Percentiles rank a stretch among this genome's conserved stretches.
These are phyloP conservation scores for Hypericum androsaemum DNA, from an alignment of 345 rosid species.

Conservation along the genomic window DNA sequence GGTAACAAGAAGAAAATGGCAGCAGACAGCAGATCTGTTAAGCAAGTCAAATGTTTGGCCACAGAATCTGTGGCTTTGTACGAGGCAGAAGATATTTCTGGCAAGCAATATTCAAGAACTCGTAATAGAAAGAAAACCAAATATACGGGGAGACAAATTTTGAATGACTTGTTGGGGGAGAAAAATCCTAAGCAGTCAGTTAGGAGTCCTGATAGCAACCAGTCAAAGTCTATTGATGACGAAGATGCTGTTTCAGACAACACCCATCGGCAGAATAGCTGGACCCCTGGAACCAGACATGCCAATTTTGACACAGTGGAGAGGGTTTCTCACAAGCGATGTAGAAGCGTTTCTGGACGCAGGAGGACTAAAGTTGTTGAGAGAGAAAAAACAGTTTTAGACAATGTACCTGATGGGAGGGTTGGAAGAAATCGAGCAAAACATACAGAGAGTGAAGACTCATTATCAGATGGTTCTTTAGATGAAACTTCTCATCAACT, in stretches of 20 bases:
- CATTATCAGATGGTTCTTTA: constrained; percentile 18
- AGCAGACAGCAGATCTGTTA: constrained; percentile 29
- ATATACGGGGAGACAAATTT: constrained; percentile 28
- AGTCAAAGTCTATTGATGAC: constrained; percentile 19
- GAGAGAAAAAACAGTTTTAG: constrained; percentile 28
- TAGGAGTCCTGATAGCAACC: constrained; percentile 16
- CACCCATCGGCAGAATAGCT: constrained; percentile 17
- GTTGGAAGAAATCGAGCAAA: constrained; percentile 21
- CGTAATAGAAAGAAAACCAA: constrained; percentile 31
- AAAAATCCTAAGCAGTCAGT: constrained; percentile 22
- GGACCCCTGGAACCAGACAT: constrained; percentile 21
- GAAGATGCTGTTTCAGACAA: constrained; percentile 21
- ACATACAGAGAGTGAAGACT: constrained; percentile 16
- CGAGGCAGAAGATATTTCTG: constrained; percentile 39
- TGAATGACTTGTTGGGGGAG: constrained; percentile 35
- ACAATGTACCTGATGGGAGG: constrained; percentile 6
- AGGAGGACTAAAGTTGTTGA: constrained; percentile 22
- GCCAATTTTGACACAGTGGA: constrained; percentile 32
- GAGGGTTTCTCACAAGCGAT: constrained; percentile 18
- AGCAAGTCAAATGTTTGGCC: constrained; percentile 34
- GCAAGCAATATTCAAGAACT: constrained; percentile 30
- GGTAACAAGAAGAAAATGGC: constrained; percentile 56
- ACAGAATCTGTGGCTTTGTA: constrained; percentile 44
- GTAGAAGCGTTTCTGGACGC: constrained; percentile 19
- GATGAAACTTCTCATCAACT: constrained; percentile 15